A percentile compares a stretch with the other conserved stretches of the same genome.
Conservation (phyloP, 2,329 filamentous ascomycete species). For the Nectriaceae sp. region DNA sequence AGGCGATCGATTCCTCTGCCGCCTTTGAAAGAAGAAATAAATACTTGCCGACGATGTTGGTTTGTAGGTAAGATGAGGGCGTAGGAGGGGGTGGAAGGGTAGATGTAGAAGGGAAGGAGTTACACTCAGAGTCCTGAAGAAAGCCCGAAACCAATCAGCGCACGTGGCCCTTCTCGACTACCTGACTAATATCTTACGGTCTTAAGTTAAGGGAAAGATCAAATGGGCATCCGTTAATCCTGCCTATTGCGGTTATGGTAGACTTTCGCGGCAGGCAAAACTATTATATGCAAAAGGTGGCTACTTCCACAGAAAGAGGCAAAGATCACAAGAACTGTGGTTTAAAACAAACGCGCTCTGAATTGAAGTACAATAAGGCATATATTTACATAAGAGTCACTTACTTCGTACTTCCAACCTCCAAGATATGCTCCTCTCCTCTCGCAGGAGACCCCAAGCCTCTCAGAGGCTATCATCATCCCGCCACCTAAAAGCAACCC, state of each 20-base stretch:
- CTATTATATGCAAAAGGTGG: no score
- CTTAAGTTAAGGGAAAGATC: background rate
- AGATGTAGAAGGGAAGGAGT: slow-evolving; percentile 1
- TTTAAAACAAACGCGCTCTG: no score
- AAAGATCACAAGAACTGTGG: no score
- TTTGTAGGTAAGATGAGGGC: slow-evolving; percentile 17
- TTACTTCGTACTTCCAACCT: no score
- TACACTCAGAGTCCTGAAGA: background rate
- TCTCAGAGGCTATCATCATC: background rate
- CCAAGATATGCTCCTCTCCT: no score
- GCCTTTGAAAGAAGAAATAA: slow-evolving; percentile 16
- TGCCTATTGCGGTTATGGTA: no score
- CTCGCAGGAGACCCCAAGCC: no score
- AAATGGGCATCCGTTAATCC: background rate
- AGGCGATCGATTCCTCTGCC: slow-evolving; percentile 4
- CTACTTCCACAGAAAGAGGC: no score
- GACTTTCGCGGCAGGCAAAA: no score
- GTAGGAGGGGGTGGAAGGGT: slow-evolving; percentile 13
- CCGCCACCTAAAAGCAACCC: background rate
- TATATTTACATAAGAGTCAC: no score
- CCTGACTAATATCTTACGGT: background rate
- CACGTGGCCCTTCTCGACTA: background rate
- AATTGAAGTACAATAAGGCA: no score
- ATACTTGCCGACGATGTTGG: slow-evolving; percentile 21
- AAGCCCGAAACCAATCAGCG: no score